Conservation (phyloP, 2,329 filamentous ascomycete genomes). For the Phialophora verrucosa region DNA sequence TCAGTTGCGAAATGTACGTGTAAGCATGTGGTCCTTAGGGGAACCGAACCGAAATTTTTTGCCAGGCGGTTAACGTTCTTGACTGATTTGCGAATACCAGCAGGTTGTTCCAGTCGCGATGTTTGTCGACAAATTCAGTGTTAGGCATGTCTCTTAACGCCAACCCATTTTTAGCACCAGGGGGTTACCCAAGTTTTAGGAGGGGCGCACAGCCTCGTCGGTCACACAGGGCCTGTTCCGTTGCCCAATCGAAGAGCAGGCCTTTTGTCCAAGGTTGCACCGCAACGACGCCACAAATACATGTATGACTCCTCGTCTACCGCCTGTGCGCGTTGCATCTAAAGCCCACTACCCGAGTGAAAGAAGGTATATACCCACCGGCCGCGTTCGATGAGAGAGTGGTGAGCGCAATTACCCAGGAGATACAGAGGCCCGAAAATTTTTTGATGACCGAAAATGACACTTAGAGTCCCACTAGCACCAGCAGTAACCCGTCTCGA, state of each 20-base stretch:
- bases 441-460: background rate
- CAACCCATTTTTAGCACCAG: background rate
- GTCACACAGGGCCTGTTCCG: background rate
- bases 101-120: too few relatives aligned
- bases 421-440: background rate
- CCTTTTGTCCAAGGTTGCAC: background rate
- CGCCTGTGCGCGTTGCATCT: background rate
- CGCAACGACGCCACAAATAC: background rate
- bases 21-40: too few relatives aligned
- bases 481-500: slow-evolving; percentile 3
- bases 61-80: too few relatives aligned
- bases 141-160: background rate
- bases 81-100: too few relatives aligned
- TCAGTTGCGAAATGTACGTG: too few relatives aligned
- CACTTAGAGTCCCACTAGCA: background rate
- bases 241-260: background rate
- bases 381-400: background rate
- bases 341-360: background rate
- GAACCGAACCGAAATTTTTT: too few relatives aligned
- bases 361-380: background rate
- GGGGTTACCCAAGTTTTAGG: background rate
- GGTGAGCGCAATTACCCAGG: background rate
- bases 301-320: background rate
- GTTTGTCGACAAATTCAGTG: too few relatives aligned
- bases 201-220: background rate